Base-by-base conservation (phyloP, 1,284 basidiomycete genomes). In the Ganoderma meredithae region DNA sequence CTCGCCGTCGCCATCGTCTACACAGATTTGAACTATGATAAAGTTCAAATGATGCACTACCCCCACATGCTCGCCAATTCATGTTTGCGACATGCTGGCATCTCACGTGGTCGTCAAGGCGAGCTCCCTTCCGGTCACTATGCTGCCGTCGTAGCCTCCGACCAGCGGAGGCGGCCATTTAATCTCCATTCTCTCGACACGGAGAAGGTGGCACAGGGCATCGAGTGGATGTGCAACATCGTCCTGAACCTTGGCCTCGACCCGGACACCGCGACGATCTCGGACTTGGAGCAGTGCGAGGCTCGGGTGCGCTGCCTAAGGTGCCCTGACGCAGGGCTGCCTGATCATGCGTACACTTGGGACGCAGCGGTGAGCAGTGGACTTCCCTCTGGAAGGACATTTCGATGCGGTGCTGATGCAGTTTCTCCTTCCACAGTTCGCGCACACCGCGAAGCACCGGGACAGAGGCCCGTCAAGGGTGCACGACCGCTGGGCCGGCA, bases 1-100 rank as follows among this genome's bases (percentile, higher is more conserved):
- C 66, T 70, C 9, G 69, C 69, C 12, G 52, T 65, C 17, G 62
- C 66, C 17, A 41, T 65, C 19, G 60, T 67, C 66, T 33, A 43
- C 44, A n/a, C 22, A 12, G 13, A 33, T 15, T 6, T 25, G 4
- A 3, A 40, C n/a, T 22, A 1, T 10, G 36, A 39, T 12, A 9
- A 31, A 31, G 27, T 17, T 39, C n/a, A 8, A n/a, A 22, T 9
- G n/a, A 36, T 65, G 44, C 67, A 44, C 10, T 68, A 44, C 6
- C 67, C 67, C 19, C 39, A 44, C 19, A 19, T 68, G 27, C 55
- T 68, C n/a, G 25, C 25, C 4, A 49, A 62, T 36, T 47, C 15
- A 12, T 59, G 41, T 31, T 22, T 59, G 41, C 65, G 55, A 27
- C 9, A 8, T 19, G 17, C 6, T 4, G 17, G 15, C 36, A 41